Evolutionary conservation across 208 protist species (phyloP).

Genomic region (Lotmaria passim): DNA sequence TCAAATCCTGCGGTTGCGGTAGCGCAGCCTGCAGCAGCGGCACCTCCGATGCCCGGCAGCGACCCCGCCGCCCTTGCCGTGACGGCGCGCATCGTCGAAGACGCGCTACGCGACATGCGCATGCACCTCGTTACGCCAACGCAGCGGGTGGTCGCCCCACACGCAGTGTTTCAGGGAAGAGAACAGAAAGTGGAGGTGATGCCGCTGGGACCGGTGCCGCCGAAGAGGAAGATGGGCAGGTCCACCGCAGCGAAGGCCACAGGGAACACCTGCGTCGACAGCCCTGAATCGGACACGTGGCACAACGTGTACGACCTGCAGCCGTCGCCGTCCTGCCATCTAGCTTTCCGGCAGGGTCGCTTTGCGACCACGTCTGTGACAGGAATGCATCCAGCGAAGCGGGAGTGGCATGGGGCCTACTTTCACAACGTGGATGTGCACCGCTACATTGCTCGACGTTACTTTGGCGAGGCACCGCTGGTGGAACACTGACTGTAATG

Average conservation of each 20-base stretch:
- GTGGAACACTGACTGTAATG: slow-evolving; percentile 42
- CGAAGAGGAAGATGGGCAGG: slow-evolving; percentile 3
- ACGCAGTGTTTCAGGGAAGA: slow-evolving; percentile 44
- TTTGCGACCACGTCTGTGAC: background rate
- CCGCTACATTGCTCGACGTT: slow-evolving; percentile 76
- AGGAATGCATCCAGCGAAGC: background rate
- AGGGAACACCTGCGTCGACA: background rate
- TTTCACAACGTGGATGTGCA: slow-evolving; percentile 85
- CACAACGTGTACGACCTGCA: slow-evolving; percentile 60
- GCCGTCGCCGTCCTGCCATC: slow-evolving; percentile 49
- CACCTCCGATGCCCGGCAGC: background rate
- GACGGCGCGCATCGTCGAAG: slow-evolving; percentile 22
- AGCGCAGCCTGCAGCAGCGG: background rate
- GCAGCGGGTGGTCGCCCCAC: slow-evolving; percentile 36
- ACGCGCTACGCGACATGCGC: slow-evolving; percentile 13
- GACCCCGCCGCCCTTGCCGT: background rate
- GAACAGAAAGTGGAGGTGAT: slow-evolving; percentile 38
- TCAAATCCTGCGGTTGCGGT: background rate
- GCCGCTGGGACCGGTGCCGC: slow-evolving; percentile 28
- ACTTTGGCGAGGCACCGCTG: slow-evolving; percentile 60
- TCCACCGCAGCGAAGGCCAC: background rate
- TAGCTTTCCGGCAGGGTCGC: slow-evolving; percentile 13
- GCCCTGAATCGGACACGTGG: slow-evolving; percentile 25
- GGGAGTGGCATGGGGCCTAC: slow-evolving; percentile 59
- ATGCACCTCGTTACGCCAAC: slow-evolving; percentile 21